Evolutionary conservation across 2,329 filamentous ascomycete species (phyloP), one percentile per base, ranked within the genome.

Genomic region (Colletotrichum gigasporum): DNA sequence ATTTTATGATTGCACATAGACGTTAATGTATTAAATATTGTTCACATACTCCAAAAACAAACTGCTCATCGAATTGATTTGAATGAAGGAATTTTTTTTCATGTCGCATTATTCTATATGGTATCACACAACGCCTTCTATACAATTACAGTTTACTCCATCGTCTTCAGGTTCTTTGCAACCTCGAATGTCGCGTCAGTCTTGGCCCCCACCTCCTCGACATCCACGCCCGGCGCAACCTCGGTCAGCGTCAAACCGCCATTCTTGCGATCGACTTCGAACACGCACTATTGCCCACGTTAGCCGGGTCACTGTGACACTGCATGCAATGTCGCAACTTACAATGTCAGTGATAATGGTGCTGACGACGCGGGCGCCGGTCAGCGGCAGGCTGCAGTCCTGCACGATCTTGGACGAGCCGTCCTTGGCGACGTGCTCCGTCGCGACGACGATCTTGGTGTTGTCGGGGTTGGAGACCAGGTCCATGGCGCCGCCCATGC

Each of bases 401-500:
- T 89, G 81, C 14, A 91, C 84, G 68, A 92, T 84, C 82, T 92
- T 92, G 63, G 86, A 82, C 2, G 83, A 83, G 14, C 90, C 90
- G 69, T 90, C 87, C 78, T 90, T 91, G 68, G 89, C 89, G 0
- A 88, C 85, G 71, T 92, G 90, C 71, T 90, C 89, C 3, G 89
- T 91, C 0, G 89, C 86, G 3, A 91, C 88, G 4, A 92, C 88
- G 69, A 92, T 90, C 82, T 91, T 91, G 68, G 90, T 92, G 71
- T 84, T 82, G 69, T 90, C 87, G 0, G 90, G 90, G 76, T 91
- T 91, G 35, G 87, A 89, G 10, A 92, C 88, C 7, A 92, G 79
- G 73, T 92, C 90, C 90, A 92, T 92, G 16, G 90, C 90, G 26
- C 90, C 90, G 65, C 93, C 93, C 89, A 96, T 96, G 16, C 93